Conservation (phyloP, 2,329 filamentous ascomycete genomes). For the Calonectria ilicicola region DNA sequence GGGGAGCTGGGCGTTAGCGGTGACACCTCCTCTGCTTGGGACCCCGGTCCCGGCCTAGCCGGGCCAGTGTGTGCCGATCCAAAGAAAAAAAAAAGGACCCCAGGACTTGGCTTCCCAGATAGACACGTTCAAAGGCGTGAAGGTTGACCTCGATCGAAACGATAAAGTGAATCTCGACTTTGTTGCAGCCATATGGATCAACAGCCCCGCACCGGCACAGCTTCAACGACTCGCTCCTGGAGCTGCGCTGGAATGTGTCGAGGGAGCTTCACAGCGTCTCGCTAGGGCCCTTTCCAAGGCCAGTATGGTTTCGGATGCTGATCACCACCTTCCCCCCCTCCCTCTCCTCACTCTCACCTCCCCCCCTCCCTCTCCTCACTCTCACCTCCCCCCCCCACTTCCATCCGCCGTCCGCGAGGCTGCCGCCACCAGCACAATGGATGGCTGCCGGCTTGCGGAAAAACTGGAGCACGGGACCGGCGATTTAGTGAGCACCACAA, state of each 20-base stretch:
- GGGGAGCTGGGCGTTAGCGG: slow-evolving; percentile 14
- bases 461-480: slow-evolving; percentile 1
- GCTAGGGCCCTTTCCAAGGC: neutral
- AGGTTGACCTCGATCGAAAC: slow-evolving; percentile 7
- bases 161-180: neutral
- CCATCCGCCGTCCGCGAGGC: neutral
- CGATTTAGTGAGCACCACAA: neutral
- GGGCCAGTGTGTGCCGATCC: neutral
- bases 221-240: neutral
- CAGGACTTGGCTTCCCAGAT: neutral
- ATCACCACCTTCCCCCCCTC: neutral
- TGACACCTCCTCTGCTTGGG: neutral
- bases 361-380: neutral
- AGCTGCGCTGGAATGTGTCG: slow-evolving; percentile 13
- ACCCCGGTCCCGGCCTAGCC: neutral
- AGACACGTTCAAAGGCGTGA: neutral
- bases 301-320: slow-evolving; percentile 4
- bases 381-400: neutral
- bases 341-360: neutral
- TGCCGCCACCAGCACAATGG: slow-evolving; percentile 7
- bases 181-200: slow-evolving; percentile 9
- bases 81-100: neutral
- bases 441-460: slow-evolving; percentile 3
- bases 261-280: neutral
- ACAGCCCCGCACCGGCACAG: neutral